Base-by-base conservation (phyloP, 1,284 basidiomycete genomes). In the Xanthoconium separans region DNA sequence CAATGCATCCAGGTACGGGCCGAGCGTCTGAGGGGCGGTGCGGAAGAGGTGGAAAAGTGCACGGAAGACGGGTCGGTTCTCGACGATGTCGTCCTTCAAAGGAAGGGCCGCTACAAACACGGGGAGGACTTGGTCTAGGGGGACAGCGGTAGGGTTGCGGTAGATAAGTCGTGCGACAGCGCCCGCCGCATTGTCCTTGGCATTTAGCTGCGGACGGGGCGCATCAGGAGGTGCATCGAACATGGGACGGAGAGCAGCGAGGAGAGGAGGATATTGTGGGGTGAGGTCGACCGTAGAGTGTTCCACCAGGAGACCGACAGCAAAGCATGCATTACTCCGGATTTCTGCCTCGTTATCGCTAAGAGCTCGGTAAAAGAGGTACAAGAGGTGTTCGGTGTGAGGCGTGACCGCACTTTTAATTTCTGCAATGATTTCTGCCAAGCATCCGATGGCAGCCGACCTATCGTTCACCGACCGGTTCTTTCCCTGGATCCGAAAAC, bases 321-420 rank as follows among this genome's bases (percentile, higher is more conserved):
- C 95, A 68, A 98, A 99, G 11, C 95, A 94, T 33, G 95, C 94
- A 67, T 99, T 99, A 73, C 93, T 95, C 64, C 93, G 87, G 6
- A 99, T 95, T 71, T 98, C 95, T 10, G 89, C 77, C 53, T 98
- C 96, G 37, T 82, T 77, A 68, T 99, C 97, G 57, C 82, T 73
- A 30, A 99, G 81, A 10, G 92, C 94, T 55, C 80, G 81, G 70
- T 89, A 87, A 75, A 96, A 90, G 56, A 97, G 81, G 57, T 91
- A 84, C 54, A 95, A 79, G 16, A 97, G 77, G n/a, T 83, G 82
- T 63, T 91, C 82, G 3, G 97, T 98, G 69, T 85, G 92, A 15
- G 89, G 86, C 1, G 94, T 96, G 60, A 98, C 83, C 30, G 90
- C 86, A 47, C 71, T 73, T 78, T 96, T 95, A 81, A 99, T 89